Evolutionary conservation across 2,329 filamentous ascomycete species (phyloP).

Genomic region (Apiospora malaysiana): DNA sequence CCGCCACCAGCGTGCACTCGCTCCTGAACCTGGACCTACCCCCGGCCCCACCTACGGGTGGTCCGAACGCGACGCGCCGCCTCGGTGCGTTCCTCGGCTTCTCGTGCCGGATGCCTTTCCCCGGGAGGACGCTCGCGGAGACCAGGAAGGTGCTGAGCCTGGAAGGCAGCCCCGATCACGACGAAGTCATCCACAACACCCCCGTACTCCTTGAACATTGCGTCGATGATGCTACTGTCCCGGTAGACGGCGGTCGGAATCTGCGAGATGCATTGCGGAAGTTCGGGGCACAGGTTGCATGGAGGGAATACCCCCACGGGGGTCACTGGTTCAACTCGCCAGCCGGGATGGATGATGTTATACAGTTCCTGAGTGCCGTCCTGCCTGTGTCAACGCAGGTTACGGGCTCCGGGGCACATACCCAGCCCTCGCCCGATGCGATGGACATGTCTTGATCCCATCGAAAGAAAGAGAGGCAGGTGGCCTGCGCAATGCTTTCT

Average conservation of each 20-base stretch:
- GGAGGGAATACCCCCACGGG: slow-evolving; percentile 49
- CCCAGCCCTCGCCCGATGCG: background rate
- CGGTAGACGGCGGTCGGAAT: slow-evolving; percentile 42
- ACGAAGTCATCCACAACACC: slow-evolving; percentile 45
- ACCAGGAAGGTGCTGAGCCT: slow-evolving; percentile 28
- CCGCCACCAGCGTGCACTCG: slow-evolving; percentile 42
- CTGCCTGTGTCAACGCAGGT: background rate
- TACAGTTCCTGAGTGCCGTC: slow-evolving; percentile 39
- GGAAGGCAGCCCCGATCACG: slow-evolving; percentile 30
- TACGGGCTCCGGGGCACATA: background rate
- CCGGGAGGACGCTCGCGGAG: slow-evolving; percentile 30
- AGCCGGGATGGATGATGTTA: slow-evolving; percentile 49
- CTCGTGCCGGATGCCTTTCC: slow-evolving; percentile 34
- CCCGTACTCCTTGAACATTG: slow-evolving; percentile 55
- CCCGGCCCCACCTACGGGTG: background rate
- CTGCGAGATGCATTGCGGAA: slow-evolving; percentile 43
- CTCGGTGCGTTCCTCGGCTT: slow-evolving; percentile 35
- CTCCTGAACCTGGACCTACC: slow-evolving; percentile 32
- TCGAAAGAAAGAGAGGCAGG: background rate
- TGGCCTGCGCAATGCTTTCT: background rate
- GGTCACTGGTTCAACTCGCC: slow-evolving; percentile 54
- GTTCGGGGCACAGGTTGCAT: slow-evolving; percentile 47
- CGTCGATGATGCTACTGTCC: slow-evolving; percentile 48
- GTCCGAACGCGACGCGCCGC: slow-evolving; percentile 26
- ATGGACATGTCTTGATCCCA: background rate